Evolutionary conservation across 2,329 filamentous ascomycete genomes (phyloP).

Genomic region (Fusarium concolor): DNA sequence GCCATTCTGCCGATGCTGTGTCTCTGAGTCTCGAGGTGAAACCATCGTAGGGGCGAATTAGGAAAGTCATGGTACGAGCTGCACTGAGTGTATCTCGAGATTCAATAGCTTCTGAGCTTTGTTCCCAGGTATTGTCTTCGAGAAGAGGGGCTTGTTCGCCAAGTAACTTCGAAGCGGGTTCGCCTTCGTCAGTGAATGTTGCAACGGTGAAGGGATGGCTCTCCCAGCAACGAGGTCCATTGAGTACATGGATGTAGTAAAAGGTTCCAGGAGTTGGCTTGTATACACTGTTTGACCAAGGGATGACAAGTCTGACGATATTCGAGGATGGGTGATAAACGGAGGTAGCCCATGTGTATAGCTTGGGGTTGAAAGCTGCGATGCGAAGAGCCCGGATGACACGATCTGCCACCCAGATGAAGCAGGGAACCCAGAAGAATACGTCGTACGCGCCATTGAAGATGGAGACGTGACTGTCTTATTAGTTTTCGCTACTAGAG

Average conservation of each 20-base stretch:
- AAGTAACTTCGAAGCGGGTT: slow-evolving; percentile 33
- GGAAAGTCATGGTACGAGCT: slow-evolving; percentile 52
- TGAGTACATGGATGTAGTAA: slow-evolving; percentile 59
- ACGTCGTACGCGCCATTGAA: slow-evolving; percentile 61
- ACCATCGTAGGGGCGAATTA: slow-evolving; percentile 60
- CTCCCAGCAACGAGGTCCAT: slow-evolving; percentile 58
- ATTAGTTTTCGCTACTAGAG: background rate
- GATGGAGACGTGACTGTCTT: slow-evolving; percentile 61
- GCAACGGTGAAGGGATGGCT: slow-evolving; percentile 64
- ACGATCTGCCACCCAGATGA: slow-evolving; percentile 64
- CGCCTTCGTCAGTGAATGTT: slow-evolving; percentile 37
- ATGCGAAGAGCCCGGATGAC: slow-evolving; percentile 58
- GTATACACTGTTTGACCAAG: slow-evolving; percentile 51
- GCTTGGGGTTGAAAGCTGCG: slow-evolving; percentile 53
- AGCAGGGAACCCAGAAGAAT: slow-evolving; percentile 62
- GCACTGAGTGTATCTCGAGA: background rate
- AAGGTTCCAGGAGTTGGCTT: slow-evolving; percentile 55
- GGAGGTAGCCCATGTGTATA: slow-evolving; percentile 51
- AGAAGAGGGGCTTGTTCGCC: slow-evolving; percentile 52
- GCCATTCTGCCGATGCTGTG: slow-evolving; percentile 43
- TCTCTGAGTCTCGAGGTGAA: slow-evolving; percentile 56
- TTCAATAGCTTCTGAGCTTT: background rate
- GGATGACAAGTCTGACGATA: slow-evolving; percentile 56
- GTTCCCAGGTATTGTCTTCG: slow-evolving; percentile 14
- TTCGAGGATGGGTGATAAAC: slow-evolving; percentile 54